Conservation (phyloP, 768 basidiomycete genomes). For the Mycena vulgaris region DNA sequence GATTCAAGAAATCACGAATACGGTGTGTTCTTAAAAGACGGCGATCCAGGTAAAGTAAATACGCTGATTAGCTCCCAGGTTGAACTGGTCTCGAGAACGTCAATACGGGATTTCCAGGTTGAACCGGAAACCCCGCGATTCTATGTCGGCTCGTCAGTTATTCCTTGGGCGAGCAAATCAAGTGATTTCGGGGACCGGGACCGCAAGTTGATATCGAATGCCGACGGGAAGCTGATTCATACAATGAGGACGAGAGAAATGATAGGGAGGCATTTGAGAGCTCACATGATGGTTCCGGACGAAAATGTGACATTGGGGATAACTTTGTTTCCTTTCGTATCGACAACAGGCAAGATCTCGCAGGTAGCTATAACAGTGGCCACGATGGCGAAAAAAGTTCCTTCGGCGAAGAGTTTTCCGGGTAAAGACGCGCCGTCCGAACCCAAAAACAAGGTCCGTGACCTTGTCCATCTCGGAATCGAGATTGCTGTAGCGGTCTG, state of each 20-base stretch:
- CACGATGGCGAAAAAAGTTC: constrained; percentile 18
- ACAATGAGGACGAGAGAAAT: not conserved
- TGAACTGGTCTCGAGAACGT: too few species aligned
- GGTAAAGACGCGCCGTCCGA: constrained; percentile 36
- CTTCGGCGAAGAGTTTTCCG: constrained; percentile 20
- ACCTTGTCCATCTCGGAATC: constrained; percentile 32
- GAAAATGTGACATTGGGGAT: constrained; percentile 4
- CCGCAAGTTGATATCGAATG: not conserved
- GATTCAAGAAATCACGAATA: too few species aligned
- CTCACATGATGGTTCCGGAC: constrained; percentile 16
- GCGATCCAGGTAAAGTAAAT: too few species aligned
- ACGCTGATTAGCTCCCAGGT: too few species aligned
- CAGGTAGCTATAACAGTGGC: constrained; percentile 19
- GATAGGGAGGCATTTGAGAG: too few species aligned
- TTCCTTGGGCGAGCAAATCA: not conserved
- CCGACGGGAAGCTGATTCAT: constrained; percentile 6
- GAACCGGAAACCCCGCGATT: not conserved
- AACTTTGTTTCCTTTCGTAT: not conserved
- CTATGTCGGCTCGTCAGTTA: not conserved
- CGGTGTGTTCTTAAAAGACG: too few species aligned
- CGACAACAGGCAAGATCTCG: not conserved
- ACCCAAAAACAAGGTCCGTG: constrained; percentile 33
- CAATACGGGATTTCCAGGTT: too few species aligned
- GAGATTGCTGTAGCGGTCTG: constrained; percentile 42
- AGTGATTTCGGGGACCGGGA: not conserved